Percentiles rank a stretch among this genome's conserved stretches.
Evolutionary conservation across 73 alveolate genomes (phyloP).

Genomic region (Paramecium pentaurelia): DNA sequence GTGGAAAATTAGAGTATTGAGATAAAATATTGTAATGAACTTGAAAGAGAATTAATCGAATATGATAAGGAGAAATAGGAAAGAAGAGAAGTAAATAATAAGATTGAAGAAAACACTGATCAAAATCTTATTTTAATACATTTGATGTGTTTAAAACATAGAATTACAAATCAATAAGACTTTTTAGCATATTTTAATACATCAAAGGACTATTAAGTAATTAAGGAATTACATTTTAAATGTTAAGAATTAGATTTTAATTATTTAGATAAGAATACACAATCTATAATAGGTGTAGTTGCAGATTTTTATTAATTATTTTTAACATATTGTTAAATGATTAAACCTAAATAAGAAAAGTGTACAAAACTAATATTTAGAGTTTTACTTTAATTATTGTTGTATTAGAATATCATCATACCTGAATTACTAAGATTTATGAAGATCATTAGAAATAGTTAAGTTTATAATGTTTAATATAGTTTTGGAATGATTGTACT

Average conservation of each 20-base stretch:
- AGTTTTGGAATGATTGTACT: background rate
- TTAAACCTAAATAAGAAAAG: background rate
- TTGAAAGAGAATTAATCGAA: background rate
- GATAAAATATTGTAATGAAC: background rate
- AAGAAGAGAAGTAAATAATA: background rate
- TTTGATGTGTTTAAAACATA: background rate
- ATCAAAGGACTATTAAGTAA: background rate
- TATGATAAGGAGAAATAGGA: background rate
- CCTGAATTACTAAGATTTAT: background rate
- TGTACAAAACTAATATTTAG: background rate
- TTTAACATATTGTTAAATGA: background rate
- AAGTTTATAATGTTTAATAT: background rate
- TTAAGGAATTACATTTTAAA: background rate
- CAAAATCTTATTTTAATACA: background rate
- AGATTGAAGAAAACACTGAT: background rate
- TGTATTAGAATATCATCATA: background rate
- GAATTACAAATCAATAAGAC: background rate
- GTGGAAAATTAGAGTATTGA: background rate
- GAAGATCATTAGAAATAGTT: background rate
- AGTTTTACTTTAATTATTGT: background rate
- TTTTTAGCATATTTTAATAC: background rate
- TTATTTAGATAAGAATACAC: background rate
- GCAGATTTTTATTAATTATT: background rate
- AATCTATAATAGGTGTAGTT: background rate
- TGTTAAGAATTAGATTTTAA: background rate